phyloP scores from a whole-genome alignment of 805 yeast genomes.

The Tetrapisispora taiwanensis region DNA sequence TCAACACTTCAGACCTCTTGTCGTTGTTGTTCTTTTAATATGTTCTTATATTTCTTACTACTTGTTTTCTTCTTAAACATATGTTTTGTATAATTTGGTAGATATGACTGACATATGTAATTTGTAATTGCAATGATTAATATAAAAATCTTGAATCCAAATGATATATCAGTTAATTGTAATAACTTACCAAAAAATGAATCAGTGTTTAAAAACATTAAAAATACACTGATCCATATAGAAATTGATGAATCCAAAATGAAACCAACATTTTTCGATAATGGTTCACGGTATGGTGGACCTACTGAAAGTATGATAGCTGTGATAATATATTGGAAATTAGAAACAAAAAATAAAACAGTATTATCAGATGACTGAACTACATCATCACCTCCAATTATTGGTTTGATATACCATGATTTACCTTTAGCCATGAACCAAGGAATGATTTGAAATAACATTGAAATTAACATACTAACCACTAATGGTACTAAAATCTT shows the following conservation, averaged over 20 bases:
- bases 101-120: slow-evolving; percentile 29
- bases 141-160: slow-evolving; percentile 42
- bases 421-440: slow-evolving; percentile 53
- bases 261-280: slow-evolving; percentile 59
- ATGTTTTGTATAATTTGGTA: slow-evolving; percentile 29
- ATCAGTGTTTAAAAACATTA: slow-evolving; percentile 47
- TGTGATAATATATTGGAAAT: slow-evolving; percentile 78
- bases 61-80: slow-evolving; percentile 30
- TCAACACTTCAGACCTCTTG: neutral
- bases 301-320: slow-evolving; percentile 86
- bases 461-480: slow-evolving; percentile 59
- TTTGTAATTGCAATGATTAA: slow-evolving; percentile 39
- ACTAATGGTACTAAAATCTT: slow-evolving; percentile 75
- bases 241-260: slow-evolving; percentile 49
- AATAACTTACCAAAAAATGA: slow-evolving; percentile 55
- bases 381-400: slow-evolving; percentile 71
- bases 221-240: slow-evolving; percentile 35
- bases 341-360: slow-evolving; percentile 65
- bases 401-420: slow-evolving; percentile 72
- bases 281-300: slow-evolving; percentile 82
- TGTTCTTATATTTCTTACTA: slow-evolving; percentile 31
- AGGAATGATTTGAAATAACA: slow-evolving; percentile 53
- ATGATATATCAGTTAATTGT: slow-evolving; percentile 59
- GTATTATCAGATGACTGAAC: slow-evolving; percentile 89
- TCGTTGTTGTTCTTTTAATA: slow-evolving; percentile 11